These are phyloP conservation scores for Erodium texanum DNA, from an alignment of 441 rosid species.

Conservation along the genomic window DNA sequence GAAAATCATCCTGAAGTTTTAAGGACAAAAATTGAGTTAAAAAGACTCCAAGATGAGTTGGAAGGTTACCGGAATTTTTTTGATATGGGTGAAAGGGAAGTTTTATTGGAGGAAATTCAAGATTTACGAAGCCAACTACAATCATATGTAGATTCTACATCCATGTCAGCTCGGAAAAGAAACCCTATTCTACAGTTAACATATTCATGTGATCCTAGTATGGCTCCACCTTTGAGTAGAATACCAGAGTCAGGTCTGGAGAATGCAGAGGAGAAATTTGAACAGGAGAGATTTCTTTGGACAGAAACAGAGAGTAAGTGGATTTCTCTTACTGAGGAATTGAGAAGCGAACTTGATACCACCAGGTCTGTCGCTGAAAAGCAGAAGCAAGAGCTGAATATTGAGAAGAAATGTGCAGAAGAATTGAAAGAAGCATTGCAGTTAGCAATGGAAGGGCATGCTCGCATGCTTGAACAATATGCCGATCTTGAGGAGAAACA, in stretches of 20 bases:
- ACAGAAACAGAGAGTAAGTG: constrained; percentile 85
- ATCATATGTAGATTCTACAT: constrained; percentile 58
- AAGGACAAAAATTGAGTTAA: constrained; percentile 61
- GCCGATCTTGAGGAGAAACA: constrained; percentile 96
- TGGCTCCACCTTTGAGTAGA: constrained; percentile 32
- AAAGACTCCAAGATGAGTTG: constrained; percentile 73
- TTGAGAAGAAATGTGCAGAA: constrained; percentile 73
- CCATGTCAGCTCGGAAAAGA: constrained; percentile 38
- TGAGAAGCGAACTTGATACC: constrained; percentile 68
- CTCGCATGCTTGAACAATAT: constrained; percentile 91
- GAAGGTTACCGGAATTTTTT: constrained; percentile 67
- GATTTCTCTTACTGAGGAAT: constrained; percentile 83
- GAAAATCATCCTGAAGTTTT: constrained; percentile 88
- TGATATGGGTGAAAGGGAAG: constrained; percentile 87
- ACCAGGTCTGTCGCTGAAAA: constrained; percentile 43
- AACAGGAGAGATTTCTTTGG: constrained; percentile 60
- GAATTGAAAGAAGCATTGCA: constrained; percentile 91
- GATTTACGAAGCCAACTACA: constrained; percentile 85
- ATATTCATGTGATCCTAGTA: constrained; percentile 45
- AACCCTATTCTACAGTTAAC: constrained; percentile 51
- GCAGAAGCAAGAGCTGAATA: constrained; percentile 61
- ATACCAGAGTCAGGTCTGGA: constrained; percentile 57
- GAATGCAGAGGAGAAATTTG: constrained; percentile 49
- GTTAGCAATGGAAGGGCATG: constrained; percentile 91
- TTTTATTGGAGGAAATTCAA: constrained; percentile 83